Conservation (phyloP, 2,329 filamentous ascomycete species). For the Sarocladium oryzae region DNA sequence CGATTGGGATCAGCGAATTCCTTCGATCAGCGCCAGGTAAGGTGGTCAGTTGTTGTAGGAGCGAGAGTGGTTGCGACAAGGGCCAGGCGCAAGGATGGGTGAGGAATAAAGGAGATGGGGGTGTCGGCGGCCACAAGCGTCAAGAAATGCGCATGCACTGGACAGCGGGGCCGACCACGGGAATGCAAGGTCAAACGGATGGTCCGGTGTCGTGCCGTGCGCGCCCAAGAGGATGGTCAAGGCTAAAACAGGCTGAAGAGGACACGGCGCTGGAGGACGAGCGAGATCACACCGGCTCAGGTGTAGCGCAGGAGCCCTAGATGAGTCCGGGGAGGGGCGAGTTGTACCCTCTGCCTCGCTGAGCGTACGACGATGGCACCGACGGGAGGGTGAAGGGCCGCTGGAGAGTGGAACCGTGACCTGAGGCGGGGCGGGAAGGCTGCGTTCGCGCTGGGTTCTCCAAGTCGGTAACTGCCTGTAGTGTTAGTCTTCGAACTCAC, state of each 20-base stretch:
- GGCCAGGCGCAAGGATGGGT: constrained; percentile 18
- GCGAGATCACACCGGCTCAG: constrained; percentile 1
- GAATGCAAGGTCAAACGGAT: constrained; percentile 31
- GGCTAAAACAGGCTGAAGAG: constrained; percentile 10
- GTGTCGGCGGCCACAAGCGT: constrained; percentile 14
- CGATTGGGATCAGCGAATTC: too few relatives aligned
- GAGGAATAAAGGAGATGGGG: constrained; percentile 12
- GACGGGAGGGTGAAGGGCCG: constrained; percentile 7
- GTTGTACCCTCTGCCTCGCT: neutral
- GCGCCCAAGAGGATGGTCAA: constrained; percentile 23
- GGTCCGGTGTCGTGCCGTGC: constrained; percentile 32
- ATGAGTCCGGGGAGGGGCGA: constrained; percentile 9
- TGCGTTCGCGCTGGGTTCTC: constrained; percentile 3
- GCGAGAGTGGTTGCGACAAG: constrained; percentile 9
- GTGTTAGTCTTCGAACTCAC: constrained; percentile 5
- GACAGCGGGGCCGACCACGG: constrained; percentile 25
- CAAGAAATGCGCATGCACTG: constrained; percentile 11
- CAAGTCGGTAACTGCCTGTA: neutral
- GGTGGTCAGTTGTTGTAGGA: too few relatives aligned
- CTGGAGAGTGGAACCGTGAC: constrained; percentile 7
- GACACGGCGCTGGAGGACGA: neutral
- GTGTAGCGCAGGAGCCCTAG: constrained; percentile 4
- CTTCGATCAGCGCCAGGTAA: too few relatives aligned
- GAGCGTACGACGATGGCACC: constrained; percentile 7
- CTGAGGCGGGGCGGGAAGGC: constrained; percentile 8